Conservation (phyloP, 1,139 yeast species). For the Pichia sp. region DNA sequence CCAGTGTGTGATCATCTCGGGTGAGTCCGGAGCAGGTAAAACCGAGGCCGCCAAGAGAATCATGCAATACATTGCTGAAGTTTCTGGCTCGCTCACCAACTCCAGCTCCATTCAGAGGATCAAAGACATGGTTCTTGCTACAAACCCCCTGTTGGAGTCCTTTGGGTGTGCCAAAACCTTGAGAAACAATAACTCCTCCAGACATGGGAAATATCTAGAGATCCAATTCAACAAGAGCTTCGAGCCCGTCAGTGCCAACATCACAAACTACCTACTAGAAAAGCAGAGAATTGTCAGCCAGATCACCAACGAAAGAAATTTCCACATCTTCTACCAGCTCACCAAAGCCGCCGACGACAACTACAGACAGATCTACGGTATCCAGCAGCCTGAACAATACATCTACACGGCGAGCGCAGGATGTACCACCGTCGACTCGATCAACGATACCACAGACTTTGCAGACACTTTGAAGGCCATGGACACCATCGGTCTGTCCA, state of each 20-base stretch:
- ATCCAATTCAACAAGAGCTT: conserved; percentile 77
- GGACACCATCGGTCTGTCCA: conserved; percentile 77
- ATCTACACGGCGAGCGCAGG: conserved; percentile 82
- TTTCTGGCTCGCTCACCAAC: conserved; percentile 53
- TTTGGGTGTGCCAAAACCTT: conserved; percentile 98
- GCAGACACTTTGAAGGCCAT: conserved; percentile 80
- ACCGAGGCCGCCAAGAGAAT: conserved; percentile 98
- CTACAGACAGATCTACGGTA: conserved; percentile 79
- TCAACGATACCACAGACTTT: conserved; percentile 78
- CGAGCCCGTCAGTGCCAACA: conserved; percentile 93
- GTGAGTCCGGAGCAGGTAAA: conserved; percentile 99
- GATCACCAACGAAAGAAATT: conserved; percentile 86
- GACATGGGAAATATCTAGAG: conserved; percentile 96
- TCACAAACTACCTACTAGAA: conserved; percentile 89
- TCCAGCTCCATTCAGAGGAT: conserved; percentile 69
- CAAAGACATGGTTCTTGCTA: conserved; percentile 96
- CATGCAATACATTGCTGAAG: conserved; percentile 97
- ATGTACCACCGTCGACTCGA: conserved; percentile 80
- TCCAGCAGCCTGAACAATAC: conserved; percentile 91
- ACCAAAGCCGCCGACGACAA: conserved; percentile 86
- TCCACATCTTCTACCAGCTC: conserved; percentile 94
- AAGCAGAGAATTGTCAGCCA: conserved; percentile 96
- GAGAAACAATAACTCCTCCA: conserved; percentile 91
- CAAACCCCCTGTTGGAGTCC: conserved; percentile 92
- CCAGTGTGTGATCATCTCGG: conserved; percentile 97